Evolutionary conservation across 306 rosid species (phyloP), one percentile per base, ranked within the genome.

Genomic region (Geum urbanum): DNA sequence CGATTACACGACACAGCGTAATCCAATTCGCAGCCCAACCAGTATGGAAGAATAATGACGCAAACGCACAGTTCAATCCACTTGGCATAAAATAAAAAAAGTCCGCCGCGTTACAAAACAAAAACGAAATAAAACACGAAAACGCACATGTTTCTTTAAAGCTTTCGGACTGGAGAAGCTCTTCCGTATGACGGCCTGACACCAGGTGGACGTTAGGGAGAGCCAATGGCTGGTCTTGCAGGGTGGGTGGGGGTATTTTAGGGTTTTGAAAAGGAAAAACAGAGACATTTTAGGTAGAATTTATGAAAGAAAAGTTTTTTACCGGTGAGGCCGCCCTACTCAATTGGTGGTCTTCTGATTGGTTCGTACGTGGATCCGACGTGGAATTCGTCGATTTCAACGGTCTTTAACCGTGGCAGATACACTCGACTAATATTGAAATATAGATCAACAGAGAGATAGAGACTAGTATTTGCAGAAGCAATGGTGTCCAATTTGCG

Each of bases 401-500:
- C 74, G 3, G 53, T 48, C 49, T 59, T 32, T 65, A 18, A 9
- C 51, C 67, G 12, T 22, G 9, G 9, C 7, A 8, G 11, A 32
- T 47, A 12, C 0, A 10, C 10, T 45, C n/a, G 63, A 39, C 3
- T 7, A 13, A 6, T 53, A 59, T 59, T 14, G 65, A 15, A 59
- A 59, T 35, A 44, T 13, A 53, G 41, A 49, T 48, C 24, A 0
- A 24, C 37, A 32, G 37, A 32, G 37, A 3, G 37, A 32, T 18
- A 40, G 22, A 53, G 51, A 6, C 13, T 11, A 15, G 7, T 20
- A 2, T 19, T 19, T 53, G 37, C 32, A 54, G 63, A 67, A 88
- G 71, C 82, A 67, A 90, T 92, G 98, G 84, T 50, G 77, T 84
- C 81, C 24, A 78, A 45, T 73, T 73, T 55, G 71, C 56, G 64